Evolutionary conservation across 2,329 filamentous ascomycete species (phyloP), one percentile per base, ranked within the genome.

Genomic region (Emergomyces orientalis): DNA sequence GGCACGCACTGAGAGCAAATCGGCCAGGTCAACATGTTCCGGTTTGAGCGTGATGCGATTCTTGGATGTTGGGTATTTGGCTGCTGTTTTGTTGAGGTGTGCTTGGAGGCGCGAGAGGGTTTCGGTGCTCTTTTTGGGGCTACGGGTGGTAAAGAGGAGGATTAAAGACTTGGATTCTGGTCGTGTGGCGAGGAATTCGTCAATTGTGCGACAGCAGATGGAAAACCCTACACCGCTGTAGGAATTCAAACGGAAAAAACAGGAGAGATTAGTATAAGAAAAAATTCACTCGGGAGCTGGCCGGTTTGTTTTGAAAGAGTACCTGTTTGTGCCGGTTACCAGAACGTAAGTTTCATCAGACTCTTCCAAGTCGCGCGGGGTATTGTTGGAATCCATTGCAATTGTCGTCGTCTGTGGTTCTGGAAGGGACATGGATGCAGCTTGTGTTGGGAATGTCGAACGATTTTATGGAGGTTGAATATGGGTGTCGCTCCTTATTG

Each of bases 261-360:
- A 14, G 22, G 19, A 19, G 27, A 30, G 0, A 34, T 54, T 54
- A 54, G 49, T 13, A 13, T 30, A 2, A 8, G 22, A 22, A 49
- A 25, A 27, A 27, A 27, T 39, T 56, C 2, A 34, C 11, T 5
- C n/a, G 30, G 2, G 34, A n/a, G 0, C n/a, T 25, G 54, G 54
- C 19, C 1, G 5, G 34, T 11, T 25, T 56, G n/a, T 41, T 41
- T n/a, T 14, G n/a, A 19, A 19, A 56, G 30, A 71, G 63, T 82
- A 92, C 91, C 90, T 92, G 76, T 95, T 96, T 43, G 90, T 89
- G 61, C 91, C 91, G 0, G 91, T 96, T 49, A 96, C 84, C 47
- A 96, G 80, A 9, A 90, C 85, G 71, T 74, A 75, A 49, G 67
- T 66, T 56, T 70, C 69, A 47, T 72, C 69, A 37, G 70, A 63